A percentile compares a stretch with the other conserved stretches of the same genome.
These are phyloP conservation scores for Solanum appendiculatum DNA, from an alignment of 257 asterid species.

Conservation along the genomic window DNA sequence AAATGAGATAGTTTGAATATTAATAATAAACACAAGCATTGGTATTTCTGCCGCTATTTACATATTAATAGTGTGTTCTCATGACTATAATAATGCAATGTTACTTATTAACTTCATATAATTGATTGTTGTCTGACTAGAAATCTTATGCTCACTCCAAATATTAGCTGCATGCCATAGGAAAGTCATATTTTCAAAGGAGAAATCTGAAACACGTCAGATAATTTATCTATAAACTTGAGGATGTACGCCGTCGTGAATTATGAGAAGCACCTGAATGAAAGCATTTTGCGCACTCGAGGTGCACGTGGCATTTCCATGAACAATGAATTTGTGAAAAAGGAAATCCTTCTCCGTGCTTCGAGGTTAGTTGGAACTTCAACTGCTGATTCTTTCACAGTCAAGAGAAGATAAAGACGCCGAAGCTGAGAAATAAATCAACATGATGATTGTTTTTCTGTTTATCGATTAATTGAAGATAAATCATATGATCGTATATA, in stretches of 20 bases:
- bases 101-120: background rate
- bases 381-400: conserved; percentile 87
- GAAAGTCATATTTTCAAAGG: background rate
- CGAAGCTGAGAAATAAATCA: conserved; percentile 48
- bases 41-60: background rate
- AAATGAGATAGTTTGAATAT: background rate
- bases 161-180: background rate
- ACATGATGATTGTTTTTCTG: background rate
- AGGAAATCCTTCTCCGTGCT: conserved; percentile 88
- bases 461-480: background rate
- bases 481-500: background rate
- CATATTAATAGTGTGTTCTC: background rate
- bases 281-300: conserved; percentile 94
- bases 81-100: background rate
- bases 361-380: conserved; percentile 96
- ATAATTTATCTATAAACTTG: background rate
- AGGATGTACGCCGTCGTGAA: background rate
- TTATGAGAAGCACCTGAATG: conserved; percentile 57
- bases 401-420: conserved; percentile 90
- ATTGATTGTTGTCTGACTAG: background rate
- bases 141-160: background rate
- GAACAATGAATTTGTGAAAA: conserved; percentile 88
- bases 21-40: background rate
- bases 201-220: background rate
- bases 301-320: conserved; percentile 99